These are phyloP conservation scores for Rosa lucieae DNA, from an alignment of 306 rosid genomes.

Conservation along the genomic window DNA sequence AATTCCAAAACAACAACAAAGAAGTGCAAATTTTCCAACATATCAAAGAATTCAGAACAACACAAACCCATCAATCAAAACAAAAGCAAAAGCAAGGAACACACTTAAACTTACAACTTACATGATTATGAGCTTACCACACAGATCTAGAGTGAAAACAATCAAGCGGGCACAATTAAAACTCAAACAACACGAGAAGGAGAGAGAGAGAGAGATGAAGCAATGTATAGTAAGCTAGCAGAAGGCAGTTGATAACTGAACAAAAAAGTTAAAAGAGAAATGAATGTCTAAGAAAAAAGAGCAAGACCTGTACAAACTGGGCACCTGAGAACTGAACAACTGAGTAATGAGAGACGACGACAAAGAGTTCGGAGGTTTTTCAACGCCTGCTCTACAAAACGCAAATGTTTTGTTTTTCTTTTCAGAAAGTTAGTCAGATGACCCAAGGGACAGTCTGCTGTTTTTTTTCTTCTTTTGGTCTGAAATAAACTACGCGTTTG, in stretches of 20 bases:
- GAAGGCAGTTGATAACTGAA: too few species aligned
- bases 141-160: conserved; percentile 3
- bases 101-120: not conserved
- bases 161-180: not conserved
- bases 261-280: not conserved
- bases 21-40: too few species aligned
- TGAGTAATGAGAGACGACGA: too few species aligned
- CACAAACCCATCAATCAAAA: not conserved
- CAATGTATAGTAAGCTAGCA: not conserved
- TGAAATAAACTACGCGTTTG: too few species aligned
- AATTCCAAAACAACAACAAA: not conserved
- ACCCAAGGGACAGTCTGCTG: too few species aligned
- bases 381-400: too few species aligned
- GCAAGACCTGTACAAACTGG: too few species aligned
- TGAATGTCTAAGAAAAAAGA: not conserved
- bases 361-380: too few species aligned
- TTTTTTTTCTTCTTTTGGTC: too few species aligned
- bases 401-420: too few species aligned
- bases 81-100: not conserved
- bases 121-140: not conserved
- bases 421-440: too few species aligned
- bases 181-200: not conserved
- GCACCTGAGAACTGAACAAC: too few species aligned
- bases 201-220: not conserved
- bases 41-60: not conserved